Conservation (phyloP, 2,329 filamentous ascomycete species). For the Diaporthe sp. region DNA sequence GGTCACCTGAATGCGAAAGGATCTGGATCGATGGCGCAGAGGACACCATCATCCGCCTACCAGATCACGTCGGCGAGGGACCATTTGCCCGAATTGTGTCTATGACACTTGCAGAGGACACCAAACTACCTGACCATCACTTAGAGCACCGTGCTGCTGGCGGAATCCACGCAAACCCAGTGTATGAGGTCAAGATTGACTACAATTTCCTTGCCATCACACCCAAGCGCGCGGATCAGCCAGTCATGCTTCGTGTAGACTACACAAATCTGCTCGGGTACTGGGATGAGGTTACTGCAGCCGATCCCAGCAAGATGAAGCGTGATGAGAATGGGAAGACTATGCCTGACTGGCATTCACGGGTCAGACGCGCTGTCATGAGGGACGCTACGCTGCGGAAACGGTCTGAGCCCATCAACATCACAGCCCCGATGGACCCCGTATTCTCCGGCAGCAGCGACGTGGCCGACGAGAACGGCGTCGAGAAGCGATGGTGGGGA, state of each 20-base stretch:
- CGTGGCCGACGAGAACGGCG: background rate
- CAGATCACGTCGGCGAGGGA: too few species aligned
- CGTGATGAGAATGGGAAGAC: too few species aligned
- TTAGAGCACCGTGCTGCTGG: too few species aligned
- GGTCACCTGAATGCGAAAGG: too few species aligned
- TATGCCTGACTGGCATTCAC: too few species aligned
- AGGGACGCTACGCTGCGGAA: background rate
- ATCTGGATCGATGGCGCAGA: too few species aligned
- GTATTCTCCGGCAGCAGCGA: background rate
- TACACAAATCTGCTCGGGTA: conserved; percentile 46
- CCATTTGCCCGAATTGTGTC: too few species aligned
- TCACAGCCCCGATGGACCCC: background rate
- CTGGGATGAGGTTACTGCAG: conserved; percentile 42
- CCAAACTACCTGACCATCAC: too few species aligned
- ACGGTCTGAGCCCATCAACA: background rate
- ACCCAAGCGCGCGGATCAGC: conserved; percentile 37
- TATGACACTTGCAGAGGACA: too few species aligned
- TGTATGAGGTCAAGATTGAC: conserved; percentile 46
- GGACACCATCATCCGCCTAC: too few species aligned
- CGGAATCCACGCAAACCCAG: background rate
- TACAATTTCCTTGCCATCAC: conserved; percentile 44
- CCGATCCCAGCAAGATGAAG: background rate
- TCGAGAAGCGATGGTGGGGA: background rate
- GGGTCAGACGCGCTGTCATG: background rate
- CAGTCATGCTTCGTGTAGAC: conserved; percentile 46